Percentiles rank a stretch among this genome's conserved stretches.
Conservation (phyloP, 495 filamentous ascomycete species). For the Aspergillus hancockii region DNA sequence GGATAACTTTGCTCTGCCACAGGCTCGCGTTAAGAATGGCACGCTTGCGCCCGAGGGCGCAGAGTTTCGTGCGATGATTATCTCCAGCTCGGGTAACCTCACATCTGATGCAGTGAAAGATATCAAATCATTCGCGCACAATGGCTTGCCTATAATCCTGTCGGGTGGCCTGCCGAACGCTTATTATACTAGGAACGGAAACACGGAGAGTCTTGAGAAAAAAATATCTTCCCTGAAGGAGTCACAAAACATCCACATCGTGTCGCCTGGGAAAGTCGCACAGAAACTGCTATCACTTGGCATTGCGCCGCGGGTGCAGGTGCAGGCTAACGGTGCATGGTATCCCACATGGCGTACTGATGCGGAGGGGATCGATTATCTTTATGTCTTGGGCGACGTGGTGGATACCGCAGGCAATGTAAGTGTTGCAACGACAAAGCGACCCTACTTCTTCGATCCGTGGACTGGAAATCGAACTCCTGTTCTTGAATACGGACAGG, state of each 20-base stretch:
- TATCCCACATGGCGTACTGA: conserved; percentile 37
- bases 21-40: conserved; percentile 34
- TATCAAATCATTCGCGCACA: conserved; percentile 38
- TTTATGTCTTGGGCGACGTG: conserved; percentile 41
- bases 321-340: conserved; percentile 32
- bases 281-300: conserved; percentile 24
- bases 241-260: conserved; percentile 22
- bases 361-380: conserved; percentile 27
- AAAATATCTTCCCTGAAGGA: conserved; percentile 15
- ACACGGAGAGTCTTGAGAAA: conserved; percentile 12
- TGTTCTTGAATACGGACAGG: conserved; percentile 29
- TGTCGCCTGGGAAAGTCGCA: conserved; percentile 17
- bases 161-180: conserved; percentile 31
- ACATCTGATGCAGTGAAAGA: conserved; percentile 34
- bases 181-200: conserved; percentile 20
- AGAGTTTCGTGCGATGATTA: conserved; percentile 46
- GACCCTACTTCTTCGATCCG: conserved; percentile 38
- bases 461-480: conserved; percentile 45
- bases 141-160: conserved; percentile 46
- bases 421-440: conserved; percentile 22
- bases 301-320: conserved; percentile 22
- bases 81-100: conserved; percentile 39
- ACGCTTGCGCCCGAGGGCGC: conserved; percentile 41
- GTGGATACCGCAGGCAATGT: conserved; percentile 28
- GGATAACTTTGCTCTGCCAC: conserved; percentile 43